Evolutionary conservation across 108 stramenopile genomes (phyloP).

Genomic region (Conticribra weissflogii): DNA sequence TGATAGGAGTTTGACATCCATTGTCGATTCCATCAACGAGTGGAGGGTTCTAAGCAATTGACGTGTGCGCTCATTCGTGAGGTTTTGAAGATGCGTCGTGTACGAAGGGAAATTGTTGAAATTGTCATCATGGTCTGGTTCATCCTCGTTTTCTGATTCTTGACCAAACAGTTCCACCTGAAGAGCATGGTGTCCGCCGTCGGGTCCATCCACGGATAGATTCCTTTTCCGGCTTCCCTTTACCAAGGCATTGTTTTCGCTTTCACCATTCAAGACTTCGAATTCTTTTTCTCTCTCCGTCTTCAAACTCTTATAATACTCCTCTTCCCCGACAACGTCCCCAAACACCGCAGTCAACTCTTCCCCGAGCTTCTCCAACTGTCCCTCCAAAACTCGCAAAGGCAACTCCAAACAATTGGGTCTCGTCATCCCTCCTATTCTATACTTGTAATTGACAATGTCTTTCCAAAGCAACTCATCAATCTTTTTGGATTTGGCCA

Average conservation of each 20-base stretch:
- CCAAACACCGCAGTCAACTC: constrained; percentile 3
- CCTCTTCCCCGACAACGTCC: background rate
- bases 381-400: background rate
- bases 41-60: background rate
- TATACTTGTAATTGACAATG: constrained; percentile 36
- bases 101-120: background rate
- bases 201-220: too few relatives aligned
- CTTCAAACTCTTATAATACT: background rate
- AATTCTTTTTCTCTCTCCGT: background rate
- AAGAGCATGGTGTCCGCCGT: too few relatives aligned
- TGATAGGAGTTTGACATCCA: constrained; percentile 35
- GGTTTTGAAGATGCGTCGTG: background rate
- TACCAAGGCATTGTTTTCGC: background rate
- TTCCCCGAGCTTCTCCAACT: constrained; percentile 8
- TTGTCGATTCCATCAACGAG: constrained; percentile 22
- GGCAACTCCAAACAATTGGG: constrained; percentile 22
- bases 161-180: too few relatives aligned
- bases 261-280: background rate
- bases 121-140: background rate
- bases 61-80: background rate
- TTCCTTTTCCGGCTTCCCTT: too few relatives aligned
- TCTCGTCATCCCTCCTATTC: constrained; percentile 16
- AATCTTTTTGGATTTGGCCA: constrained; percentile 6
- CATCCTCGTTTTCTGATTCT: background rate
- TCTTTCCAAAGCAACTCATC: constrained; percentile 35